Percentiles rank a stretch among this genome's conserved stretches.
phyloP scores from a whole-genome alignment of 345 rosid genomes.

The Eucalyptus shirleyi region DNA sequence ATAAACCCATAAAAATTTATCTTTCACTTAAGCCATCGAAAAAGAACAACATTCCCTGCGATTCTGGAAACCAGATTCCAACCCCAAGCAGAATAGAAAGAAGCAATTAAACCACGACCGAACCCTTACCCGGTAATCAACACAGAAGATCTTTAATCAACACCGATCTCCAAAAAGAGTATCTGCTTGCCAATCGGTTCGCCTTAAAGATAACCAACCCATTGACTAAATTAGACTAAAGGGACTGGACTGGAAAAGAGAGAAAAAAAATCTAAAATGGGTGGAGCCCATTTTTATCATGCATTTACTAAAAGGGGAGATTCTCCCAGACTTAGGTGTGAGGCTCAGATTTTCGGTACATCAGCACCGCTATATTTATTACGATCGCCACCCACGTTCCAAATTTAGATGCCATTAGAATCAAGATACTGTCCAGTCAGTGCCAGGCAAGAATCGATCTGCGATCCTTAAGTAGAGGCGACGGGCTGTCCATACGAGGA shows the following conservation, averaged over 20 bases:
- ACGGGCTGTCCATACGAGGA: neutral
- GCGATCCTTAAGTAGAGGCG: neutral
- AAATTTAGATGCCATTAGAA: neutral
- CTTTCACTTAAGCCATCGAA: neutral
- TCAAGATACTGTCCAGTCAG: neutral
- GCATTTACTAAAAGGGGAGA: neutral
- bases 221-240: neutral
- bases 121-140: neutral
- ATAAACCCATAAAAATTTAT: neutral
- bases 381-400: neutral
- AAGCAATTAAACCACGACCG: neutral
- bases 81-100: neutral
- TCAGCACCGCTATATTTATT: neutral
- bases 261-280: neutral
- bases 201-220: neutral
- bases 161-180: neutral
- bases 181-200: neutral
- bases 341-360: constrained; percentile 4
- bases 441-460: neutral
- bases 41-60: neutral
- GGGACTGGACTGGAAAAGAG: neutral
- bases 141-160: neutral
- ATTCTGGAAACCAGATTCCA: neutral
- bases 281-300: neutral
- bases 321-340: constrained; percentile 31